Conservation (phyloP, 2,329 filamentous ascomycete genomes). For the Cordyceps cicadae region DNA sequence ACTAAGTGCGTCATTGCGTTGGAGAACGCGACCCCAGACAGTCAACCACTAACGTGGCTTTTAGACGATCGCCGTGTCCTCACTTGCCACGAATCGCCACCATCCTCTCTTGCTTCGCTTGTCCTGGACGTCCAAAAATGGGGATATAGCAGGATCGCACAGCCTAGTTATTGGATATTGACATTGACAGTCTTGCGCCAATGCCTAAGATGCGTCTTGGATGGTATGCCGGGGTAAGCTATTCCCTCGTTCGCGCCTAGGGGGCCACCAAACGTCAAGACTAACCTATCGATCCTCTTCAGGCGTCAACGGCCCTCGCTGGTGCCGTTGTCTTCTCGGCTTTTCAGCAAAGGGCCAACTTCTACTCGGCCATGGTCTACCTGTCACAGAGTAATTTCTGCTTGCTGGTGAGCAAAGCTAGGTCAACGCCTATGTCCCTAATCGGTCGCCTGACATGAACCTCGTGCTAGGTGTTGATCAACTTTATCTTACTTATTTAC, state of each 20-base stretch:
- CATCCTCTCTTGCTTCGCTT: neutral
- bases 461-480: slow-evolving; percentile 67
- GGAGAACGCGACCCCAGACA: neutral
- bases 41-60: slow-evolving; percentile 9
- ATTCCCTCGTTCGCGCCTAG: slow-evolving; percentile 16
- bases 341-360: slow-evolving; percentile 91
- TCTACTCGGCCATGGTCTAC: slow-evolving; percentile 97
- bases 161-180: slow-evolving; percentile 9
- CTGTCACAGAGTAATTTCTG: slow-evolving; percentile 94
- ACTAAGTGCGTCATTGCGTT: slow-evolving; percentile 12
- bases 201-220: slow-evolving; percentile 47
- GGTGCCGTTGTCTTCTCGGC: slow-evolving; percentile 78
- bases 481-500: slow-evolving; percentile 76
- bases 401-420: slow-evolving; percentile 60
- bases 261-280: slow-evolving; percentile 12
- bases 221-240: slow-evolving; percentile 54
- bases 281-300: slow-evolving; percentile 16
- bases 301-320: slow-evolving; percentile 79
- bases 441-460: neutral
- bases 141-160: neutral
- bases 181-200: slow-evolving; percentile 7
- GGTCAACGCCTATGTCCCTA: neutral
- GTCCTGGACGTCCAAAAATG: neutral
- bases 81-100: neutral
- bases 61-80: slow-evolving; percentile 1